phyloP scores from a whole-genome alignment of 495 filamentous ascomycete species.

The Penicillium canariense region DNA sequence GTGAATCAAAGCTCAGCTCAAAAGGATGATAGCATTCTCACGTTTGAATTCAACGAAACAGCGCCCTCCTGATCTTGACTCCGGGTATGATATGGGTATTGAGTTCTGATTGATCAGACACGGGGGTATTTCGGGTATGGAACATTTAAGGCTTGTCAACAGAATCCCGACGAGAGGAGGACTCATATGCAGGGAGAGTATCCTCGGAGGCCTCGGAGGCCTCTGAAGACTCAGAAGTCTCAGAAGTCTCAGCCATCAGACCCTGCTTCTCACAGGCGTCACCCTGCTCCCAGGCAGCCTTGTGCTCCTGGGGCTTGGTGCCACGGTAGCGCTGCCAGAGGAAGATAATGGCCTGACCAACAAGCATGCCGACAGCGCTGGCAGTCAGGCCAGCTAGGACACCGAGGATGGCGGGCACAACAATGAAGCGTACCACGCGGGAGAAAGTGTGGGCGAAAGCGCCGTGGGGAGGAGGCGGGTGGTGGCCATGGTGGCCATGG shows the following conservation, averaged over 20 bases:
- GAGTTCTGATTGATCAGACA: not conserved
- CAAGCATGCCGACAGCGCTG: slow-evolving; percentile 53
- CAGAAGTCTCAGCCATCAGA: slow-evolving; percentile 35
- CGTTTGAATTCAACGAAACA: not conserved
- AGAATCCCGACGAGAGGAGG: slow-evolving; percentile 15
- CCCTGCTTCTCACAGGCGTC: slow-evolving; percentile 41
- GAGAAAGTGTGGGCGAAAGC: slow-evolving; percentile 44
- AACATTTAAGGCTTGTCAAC: slow-evolving; percentile 32
- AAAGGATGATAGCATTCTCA: not conserved
- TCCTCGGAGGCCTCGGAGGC: slow-evolving; percentile 38
- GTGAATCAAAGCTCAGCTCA: not conserved
- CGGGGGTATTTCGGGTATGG: not conserved
- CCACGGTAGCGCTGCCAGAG: slow-evolving; percentile 49
- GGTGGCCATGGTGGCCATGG: slow-evolving; percentile 22
- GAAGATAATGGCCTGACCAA: slow-evolving; percentile 50
- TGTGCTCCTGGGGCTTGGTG: slow-evolving; percentile 26
- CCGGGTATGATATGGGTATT: not conserved
- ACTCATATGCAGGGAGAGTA: slow-evolving; percentile 35
- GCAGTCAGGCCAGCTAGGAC: slow-evolving; percentile 50
- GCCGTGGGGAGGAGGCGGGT: slow-evolving; percentile 27
- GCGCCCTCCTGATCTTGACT: not conserved
- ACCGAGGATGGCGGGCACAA: slow-evolving; percentile 47
- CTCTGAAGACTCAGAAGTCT: slow-evolving; percentile 37
- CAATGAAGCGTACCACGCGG: slow-evolving; percentile 47
- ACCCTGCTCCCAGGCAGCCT: slow-evolving; percentile 35